Evolutionary conservation across 768 basidiomycete species (phyloP).

Genomic region (Tremella fuciformis): DNA sequence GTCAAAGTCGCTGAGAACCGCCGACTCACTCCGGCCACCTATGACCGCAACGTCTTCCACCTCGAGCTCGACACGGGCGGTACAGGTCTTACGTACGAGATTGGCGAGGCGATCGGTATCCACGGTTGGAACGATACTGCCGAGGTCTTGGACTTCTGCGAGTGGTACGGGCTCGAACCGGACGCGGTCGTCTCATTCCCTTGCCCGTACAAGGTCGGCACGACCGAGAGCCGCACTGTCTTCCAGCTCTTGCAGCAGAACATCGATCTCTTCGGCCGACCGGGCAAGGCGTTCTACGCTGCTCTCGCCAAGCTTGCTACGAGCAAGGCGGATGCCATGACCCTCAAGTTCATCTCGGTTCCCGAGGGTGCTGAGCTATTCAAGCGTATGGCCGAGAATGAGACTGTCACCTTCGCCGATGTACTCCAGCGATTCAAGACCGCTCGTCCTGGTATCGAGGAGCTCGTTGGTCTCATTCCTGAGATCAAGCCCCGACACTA

Average conservation of each 20-base stretch:
- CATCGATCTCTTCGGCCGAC: slow-evolving; percentile 91
- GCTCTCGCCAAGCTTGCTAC: slow-evolving; percentile 76
- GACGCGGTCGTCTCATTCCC: slow-evolving; percentile 77
- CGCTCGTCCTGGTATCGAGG: slow-evolving; percentile 77
- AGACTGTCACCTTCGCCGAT: slow-evolving; percentile 90
- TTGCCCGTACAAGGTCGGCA: slow-evolving; percentile 59
- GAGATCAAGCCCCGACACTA: slow-evolving; percentile 98
- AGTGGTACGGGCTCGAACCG: slow-evolving; percentile 85
- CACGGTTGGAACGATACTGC: slow-evolving; percentile 95
- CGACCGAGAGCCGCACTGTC: slow-evolving; percentile 86
- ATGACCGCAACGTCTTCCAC: slow-evolving; percentile 98
- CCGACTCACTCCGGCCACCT: slow-evolving; percentile 88
- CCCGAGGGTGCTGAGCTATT: slow-evolving; percentile 87
- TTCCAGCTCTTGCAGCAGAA: slow-evolving; percentile 95
- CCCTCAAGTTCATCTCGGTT: slow-evolving; percentile 86
- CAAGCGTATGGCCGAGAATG: slow-evolving; percentile 92
- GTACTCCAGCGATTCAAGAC: slow-evolving; percentile 71
- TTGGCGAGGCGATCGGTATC: slow-evolving; percentile 93
- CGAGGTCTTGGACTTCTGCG: slow-evolving; percentile 84
- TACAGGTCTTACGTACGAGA: slow-evolving; percentile 89
- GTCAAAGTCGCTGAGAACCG: slow-evolving; percentile 91
- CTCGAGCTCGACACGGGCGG: slow-evolving; percentile 89
- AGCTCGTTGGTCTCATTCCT: slow-evolving; percentile 80
- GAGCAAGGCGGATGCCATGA: slow-evolving; percentile 65
- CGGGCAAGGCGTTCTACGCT: slow-evolving; percentile 92